Base-by-base conservation (phyloP, 192 early-diverging fungal species). In the Coemansia sp. region DNA sequence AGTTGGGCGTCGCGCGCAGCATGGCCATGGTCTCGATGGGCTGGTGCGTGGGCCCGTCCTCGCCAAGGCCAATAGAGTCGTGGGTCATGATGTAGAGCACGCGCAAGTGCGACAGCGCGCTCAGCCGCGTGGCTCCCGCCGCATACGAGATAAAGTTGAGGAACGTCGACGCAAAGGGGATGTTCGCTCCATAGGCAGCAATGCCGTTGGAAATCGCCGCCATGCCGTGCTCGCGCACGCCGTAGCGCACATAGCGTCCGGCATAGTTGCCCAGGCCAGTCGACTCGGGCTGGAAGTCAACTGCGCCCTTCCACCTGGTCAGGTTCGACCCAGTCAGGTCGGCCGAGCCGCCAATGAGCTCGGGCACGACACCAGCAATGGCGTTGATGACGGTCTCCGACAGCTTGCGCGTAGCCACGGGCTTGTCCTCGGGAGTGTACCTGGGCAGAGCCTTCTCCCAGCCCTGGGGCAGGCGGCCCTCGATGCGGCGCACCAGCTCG, bases 21-120 rank as follows among this genome's bases (percentile, higher is more conserved):
- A 87, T 83, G 43, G 94, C 91, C 61, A 97, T 71, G 11, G 95
- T 97, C 79, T 99, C 97, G 42, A 97, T 91, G 13, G 97, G 95
- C 80, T 99, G 97, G 84, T 99, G 97, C 55, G 97, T 99, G 33
- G 95, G 97, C 6, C 97, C 97, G 83, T 99, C 97, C 77, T 99
- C 97, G 68, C 97, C 97, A 34, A 94, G 88, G 69, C 95, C 97
- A 63, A 99, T 95, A 38, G 95, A 98, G 84, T 99, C 97, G 87
- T 99, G 97, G 60, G 97, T 98, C 92, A 96, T 95, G 69, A 99
- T 90, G 85, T 97, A 98, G 64, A 99, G 73, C 62, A 98, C 91
- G 35, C 91, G 95, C 66, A 92, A 89, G 34, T 91, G 85, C 59
- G 93, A 90, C 55, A 99, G 84, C 7, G 97, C 94, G 55, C 90